phyloP scores from a whole-genome alignment of 2,329 filamentous ascomycete species.

The Hypomyces perniciosus region DNA sequence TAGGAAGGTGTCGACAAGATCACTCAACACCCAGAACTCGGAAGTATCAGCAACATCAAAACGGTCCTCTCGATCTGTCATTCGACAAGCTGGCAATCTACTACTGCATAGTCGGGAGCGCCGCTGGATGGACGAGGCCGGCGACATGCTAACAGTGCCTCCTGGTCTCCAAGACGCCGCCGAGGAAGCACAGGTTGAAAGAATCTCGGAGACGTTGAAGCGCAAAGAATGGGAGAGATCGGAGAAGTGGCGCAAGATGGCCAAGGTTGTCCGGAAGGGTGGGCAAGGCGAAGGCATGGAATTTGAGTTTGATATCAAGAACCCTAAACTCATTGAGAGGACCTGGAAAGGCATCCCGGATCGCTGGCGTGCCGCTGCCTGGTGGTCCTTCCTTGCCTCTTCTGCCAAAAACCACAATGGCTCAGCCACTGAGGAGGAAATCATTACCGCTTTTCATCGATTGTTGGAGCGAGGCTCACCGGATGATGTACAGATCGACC shows the following conservation, averaged over 20 bases:
- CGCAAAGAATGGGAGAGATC: constrained; percentile 57
- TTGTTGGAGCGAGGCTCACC: constrained; percentile 69
- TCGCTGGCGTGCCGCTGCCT: constrained; percentile 86
- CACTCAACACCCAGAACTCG: constrained; percentile 52
- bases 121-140: constrained; percentile 57
- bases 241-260: constrained; percentile 65
- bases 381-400: constrained; percentile 83
- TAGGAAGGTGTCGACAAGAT: constrained; percentile 52
- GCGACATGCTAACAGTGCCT: constrained; percentile 58
- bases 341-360: constrained; percentile 99
- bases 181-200: constrained; percentile 50
- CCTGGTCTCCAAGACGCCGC: constrained; percentile 50
- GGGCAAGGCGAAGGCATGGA: constrained; percentile 54
- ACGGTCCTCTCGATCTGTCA: constrained; percentile 47
- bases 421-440: constrained; percentile 60
- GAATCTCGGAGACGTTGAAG: constrained; percentile 49
- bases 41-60: constrained; percentile 45
- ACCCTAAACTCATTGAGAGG: constrained; percentile 79
- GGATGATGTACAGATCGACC: constrained; percentile 94
- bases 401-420: constrained; percentile 62
- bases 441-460: constrained; percentile 66
- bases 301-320: constrained; percentile 74
- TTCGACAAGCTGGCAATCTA: constrained; percentile 53
- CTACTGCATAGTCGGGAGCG: constrained; percentile 57
- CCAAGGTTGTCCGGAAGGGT: constrained; percentile 47